Percentiles rank a stretch among this genome's conserved stretches.
These are phyloP conservation scores for Chlamydomonas sp. DNA, from an alignment of 139 green algal species.

Conservation along the genomic window DNA sequence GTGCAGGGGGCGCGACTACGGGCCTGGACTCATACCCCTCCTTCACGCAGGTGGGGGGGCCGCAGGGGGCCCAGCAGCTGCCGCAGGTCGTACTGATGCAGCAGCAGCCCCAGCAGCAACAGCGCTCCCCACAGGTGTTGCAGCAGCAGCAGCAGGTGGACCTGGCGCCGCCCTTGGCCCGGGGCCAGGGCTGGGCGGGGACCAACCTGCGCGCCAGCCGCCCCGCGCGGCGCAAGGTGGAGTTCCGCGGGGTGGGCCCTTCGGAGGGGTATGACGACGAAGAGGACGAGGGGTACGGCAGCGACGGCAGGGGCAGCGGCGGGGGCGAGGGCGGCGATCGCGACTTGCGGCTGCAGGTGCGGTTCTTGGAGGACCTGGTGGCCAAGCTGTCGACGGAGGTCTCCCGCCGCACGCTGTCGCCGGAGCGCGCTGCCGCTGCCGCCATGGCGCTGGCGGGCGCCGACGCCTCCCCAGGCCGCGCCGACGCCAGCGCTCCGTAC, in stretches of 20 bases:
- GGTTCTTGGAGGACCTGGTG: slow-evolving; percentile 67
- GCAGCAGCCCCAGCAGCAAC: slow-evolving; percentile 3
- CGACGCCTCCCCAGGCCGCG: background rate
- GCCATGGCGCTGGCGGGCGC: slow-evolving; percentile 17
- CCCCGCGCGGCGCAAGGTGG: slow-evolving; percentile 1
- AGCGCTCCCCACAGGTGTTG: background rate
- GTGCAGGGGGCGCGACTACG: no score
- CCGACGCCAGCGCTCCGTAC: background rate
- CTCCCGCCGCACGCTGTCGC: slow-evolving; percentile 7
- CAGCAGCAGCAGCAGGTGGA: slow-evolving; percentile 13
- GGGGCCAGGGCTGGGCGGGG: background rate
- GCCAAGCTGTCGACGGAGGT: slow-evolving; percentile 60
- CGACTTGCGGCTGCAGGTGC: slow-evolving; percentile 26
- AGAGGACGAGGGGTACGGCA: background rate
- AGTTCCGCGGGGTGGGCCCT: slow-evolving; percentile 11
- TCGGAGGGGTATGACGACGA: background rate
- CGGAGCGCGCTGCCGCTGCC: slow-evolving; percentile 9
- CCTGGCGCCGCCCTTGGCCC: background rate
- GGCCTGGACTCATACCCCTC: no score
- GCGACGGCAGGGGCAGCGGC: background rate
- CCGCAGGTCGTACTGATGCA: background rate
- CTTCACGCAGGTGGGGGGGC: background rate
- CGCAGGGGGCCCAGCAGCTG: slow-evolving; percentile 2
- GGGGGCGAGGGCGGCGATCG: background rate
- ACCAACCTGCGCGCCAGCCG: slow-evolving; percentile 3